Conservation (phyloP, 345 rosid genomes). For the Cardamine resedifolia region DNA sequence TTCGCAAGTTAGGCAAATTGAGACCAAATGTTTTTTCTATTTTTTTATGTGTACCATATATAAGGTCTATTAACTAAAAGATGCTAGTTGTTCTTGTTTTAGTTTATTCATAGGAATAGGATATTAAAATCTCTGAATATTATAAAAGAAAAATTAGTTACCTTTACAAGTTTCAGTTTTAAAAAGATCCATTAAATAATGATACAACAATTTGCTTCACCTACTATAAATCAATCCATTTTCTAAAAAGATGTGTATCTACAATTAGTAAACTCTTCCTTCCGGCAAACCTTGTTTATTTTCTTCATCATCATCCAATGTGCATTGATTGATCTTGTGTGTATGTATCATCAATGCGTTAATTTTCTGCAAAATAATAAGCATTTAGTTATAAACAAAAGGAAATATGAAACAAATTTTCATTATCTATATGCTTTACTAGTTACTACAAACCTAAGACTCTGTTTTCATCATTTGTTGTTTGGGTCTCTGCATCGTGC, state of each 20-base stretch:
- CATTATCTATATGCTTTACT: not conserved
- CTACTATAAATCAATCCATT: not conserved
- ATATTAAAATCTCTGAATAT: not conserved
- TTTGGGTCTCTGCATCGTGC: not conserved
- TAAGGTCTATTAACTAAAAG: not conserved
- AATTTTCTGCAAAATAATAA: slow-evolving; percentile 24
- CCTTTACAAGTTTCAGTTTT: not conserved
- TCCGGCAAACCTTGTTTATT: not conserved
- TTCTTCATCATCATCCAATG: not conserved
- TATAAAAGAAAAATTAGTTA: not conserved
- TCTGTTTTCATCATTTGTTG: not conserved
- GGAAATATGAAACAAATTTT: not conserved
- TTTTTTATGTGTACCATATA: not conserved
- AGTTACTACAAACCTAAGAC: slow-evolving; percentile 13
- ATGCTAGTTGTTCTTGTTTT: not conserved
- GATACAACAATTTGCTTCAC: slow-evolving; percentile 2
- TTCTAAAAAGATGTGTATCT: slow-evolving; percentile 12
- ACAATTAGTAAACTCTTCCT: slow-evolving; percentile 8
- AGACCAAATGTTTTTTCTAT: not conserved
- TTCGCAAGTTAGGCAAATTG: not conserved
- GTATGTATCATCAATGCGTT: not conserved
- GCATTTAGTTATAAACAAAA: not conserved
- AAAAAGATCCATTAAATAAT: not conserved
- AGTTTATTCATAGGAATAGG: not conserved
- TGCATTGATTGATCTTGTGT: not conserved